phyloP scores from a whole-genome alignment of 2,329 filamentous ascomycete species.

The Peltaster fructicola region DNA sequence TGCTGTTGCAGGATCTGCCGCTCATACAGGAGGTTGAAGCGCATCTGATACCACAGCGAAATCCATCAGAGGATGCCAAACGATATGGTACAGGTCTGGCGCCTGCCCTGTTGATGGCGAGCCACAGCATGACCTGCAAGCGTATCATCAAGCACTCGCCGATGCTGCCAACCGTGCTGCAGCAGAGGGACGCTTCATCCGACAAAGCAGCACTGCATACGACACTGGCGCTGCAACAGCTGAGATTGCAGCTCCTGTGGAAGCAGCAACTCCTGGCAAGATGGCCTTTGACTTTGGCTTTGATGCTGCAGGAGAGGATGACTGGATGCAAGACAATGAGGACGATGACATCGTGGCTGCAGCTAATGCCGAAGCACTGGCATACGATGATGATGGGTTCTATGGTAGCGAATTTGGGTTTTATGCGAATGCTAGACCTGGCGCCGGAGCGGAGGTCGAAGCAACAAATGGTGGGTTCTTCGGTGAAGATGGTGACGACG shows the following conservation, averaged over 20 bases:
- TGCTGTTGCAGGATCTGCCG: conserved; percentile 16
- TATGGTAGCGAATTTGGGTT: conserved; percentile 97
- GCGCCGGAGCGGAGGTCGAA: conserved; percentile 26
- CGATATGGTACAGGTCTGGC: conserved; percentile 15
- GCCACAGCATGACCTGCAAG: conserved; percentile 42
- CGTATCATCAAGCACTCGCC: conserved; percentile 70
- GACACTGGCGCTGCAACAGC: too few species aligned
- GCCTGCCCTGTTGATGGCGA: conserved; percentile 14
- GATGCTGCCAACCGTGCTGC: conserved; percentile 64
- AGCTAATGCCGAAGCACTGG: conserved; percentile 82
- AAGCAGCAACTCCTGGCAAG: conserved; percentile 13
- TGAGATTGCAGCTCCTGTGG: too few species aligned
- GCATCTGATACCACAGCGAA: conserved; percentile 16
- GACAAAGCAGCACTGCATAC: conserved; percentile 37
- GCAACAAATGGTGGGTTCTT: conserved; percentile 80
- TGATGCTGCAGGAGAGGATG: conserved; percentile 29
- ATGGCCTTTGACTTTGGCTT: conserved; percentile 24
- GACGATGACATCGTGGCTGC: conserved; percentile 88
- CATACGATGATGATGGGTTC: conserved; percentile 81
- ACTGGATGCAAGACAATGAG: conserved; percentile 36
- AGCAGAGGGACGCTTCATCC: conserved; percentile 55
- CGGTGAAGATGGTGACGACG: conserved; percentile 51
- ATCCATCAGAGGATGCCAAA: conserved; percentile 17
- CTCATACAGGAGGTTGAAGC: conserved; percentile 11
- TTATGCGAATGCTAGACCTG: conserved; percentile 44